phyloP scores from a whole-genome alignment of 495 filamentous ascomycete genomes.

The Penicillium paxilli region DNA sequence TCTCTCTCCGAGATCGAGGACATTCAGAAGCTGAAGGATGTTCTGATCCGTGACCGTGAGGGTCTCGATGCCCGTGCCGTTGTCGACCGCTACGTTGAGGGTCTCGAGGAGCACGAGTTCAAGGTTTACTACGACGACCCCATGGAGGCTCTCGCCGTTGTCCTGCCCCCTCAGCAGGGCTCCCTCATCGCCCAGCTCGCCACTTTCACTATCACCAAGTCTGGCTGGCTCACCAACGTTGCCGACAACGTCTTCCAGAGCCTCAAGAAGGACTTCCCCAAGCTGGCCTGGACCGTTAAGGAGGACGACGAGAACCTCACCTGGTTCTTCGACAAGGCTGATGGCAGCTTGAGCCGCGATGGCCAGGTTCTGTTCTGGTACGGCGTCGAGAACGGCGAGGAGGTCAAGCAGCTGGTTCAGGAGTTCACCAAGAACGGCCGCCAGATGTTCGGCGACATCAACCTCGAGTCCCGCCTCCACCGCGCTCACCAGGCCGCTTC shows the following conservation, averaged over 20 bases:
- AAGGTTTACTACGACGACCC: constrained; percentile 94
- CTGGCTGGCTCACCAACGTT: constrained; percentile 92
- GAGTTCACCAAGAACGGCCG: constrained; percentile 84
- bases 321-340: constrained; percentile 98
- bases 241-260: constrained; percentile 96
- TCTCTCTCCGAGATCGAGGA: constrained; percentile 79
- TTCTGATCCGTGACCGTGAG: constrained; percentile 82
- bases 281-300: constrained; percentile 95
- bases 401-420: constrained; percentile 82
- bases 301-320: constrained; percentile 95
- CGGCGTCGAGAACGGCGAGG: constrained; percentile 80
- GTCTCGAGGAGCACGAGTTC: constrained; percentile 73
- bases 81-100: constrained; percentile 83
- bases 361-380: constrained; percentile 98
- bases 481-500: constrained; percentile 69
- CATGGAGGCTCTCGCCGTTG: constrained; percentile 96
- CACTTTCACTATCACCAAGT: constrained; percentile 92
- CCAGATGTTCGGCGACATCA: constrained; percentile 87
- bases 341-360: constrained; percentile 81
- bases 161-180: constrained; percentile 66
- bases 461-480: constrained; percentile 80
- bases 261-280: constrained; percentile 89
- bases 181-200: constrained; percentile 71
- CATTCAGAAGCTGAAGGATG: constrained; percentile 72
- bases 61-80: constrained; percentile 79